phyloP scores from a whole-genome alignment of 768 basidiomycete species.

The Kwoniella europaea region DNA sequence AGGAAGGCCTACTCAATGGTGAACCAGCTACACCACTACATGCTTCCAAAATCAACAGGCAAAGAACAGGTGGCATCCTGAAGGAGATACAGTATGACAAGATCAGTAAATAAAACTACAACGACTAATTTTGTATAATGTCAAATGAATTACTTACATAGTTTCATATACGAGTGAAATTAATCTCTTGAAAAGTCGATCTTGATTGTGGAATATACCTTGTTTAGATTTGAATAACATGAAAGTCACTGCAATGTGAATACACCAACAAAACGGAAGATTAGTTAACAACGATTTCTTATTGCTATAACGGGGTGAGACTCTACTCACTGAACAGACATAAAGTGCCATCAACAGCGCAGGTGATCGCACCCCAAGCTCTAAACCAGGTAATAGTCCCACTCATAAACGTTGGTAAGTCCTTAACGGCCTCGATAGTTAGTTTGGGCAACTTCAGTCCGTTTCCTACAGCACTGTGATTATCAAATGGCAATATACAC shows the following conservation, averaged over 20 bases:
- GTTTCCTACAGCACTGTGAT: background rate
- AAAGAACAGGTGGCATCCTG: conserved; percentile 11
- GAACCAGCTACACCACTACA: background rate
- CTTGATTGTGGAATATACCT: conserved; percentile 20
- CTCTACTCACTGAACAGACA: conserved; percentile 14
- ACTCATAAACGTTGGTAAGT: conserved; percentile 4
- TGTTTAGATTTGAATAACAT: conserved; percentile 16
- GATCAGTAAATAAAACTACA: too few species aligned
- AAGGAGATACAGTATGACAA: too few species aligned
- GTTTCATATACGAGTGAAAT: conserved; percentile 8
- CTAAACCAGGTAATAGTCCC: conserved; percentile 8
- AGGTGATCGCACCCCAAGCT: conserved; percentile 13
- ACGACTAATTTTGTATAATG: too few species aligned
- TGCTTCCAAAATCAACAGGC: conserved; percentile 1
- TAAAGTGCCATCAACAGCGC: conserved; percentile 11
- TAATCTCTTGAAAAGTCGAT: conserved; percentile 4
- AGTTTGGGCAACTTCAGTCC: conserved; percentile 5
- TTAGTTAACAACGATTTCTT: too few species aligned
- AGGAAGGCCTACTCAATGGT: background rate
- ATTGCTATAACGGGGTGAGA: too few species aligned
- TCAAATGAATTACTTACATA: background rate
- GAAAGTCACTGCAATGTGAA: conserved; percentile 5
- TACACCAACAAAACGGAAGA: too few species aligned
- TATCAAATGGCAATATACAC: too few species aligned
- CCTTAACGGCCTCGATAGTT: background rate